A percentile compares a stretch with the other conserved stretches of the same genome.
phyloP scores from a whole-genome alignment of 2,329 filamentous ascomycete species.

The Neofusicoccum laricinum region DNA sequence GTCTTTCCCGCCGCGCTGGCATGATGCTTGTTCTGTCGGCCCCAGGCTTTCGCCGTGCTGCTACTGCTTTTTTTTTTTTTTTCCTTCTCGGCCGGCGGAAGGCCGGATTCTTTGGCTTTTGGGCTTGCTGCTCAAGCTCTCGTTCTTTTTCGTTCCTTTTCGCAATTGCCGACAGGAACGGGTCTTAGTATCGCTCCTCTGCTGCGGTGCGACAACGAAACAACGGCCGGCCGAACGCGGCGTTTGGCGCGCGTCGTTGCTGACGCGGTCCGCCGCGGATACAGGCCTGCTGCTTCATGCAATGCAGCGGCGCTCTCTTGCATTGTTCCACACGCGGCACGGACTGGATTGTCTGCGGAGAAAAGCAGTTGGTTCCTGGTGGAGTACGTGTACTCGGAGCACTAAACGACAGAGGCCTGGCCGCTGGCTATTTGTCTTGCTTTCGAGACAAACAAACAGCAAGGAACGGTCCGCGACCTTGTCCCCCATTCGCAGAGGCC shows the following conservation, averaged over 20 bases:
- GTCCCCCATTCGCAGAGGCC: neutral
- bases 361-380: no score
- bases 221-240: neutral
- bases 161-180: neutral
- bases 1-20: neutral
- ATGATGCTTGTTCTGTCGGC: neutral
- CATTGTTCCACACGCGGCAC: neutral
- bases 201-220: neutral
- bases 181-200: neutral
- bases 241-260: neutral
- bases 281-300: neutral
- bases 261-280: neutral
- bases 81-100: neutral
- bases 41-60: no score
- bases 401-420: no score
- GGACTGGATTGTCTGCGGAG: neutral
- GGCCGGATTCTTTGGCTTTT: neutral
- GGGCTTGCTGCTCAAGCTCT: neutral
- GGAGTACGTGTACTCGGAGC: no score
- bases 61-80: neutral
- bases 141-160: neutral
- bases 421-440: neutral
- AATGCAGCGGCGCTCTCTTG: no score
- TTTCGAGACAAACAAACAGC: neutral
- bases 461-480: neutral